A percentile compares a stretch with the other conserved stretches of the same genome.
Conservation (phyloP, 495 filamentous ascomycete genomes). For the Darksidea phi region DNA sequence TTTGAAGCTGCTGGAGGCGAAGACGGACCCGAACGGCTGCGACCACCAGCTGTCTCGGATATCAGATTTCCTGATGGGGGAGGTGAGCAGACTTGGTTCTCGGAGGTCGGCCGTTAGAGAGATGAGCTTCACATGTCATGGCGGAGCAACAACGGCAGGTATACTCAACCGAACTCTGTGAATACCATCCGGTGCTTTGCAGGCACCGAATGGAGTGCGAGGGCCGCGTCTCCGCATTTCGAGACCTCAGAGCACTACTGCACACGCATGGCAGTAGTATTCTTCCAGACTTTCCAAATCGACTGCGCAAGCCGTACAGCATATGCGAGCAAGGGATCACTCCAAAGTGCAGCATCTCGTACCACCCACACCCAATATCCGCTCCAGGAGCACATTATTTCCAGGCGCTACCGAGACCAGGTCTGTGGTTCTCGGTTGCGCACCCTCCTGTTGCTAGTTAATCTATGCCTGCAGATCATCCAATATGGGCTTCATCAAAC, state of each 20-base stretch:
- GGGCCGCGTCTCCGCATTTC: conserved; percentile 24
- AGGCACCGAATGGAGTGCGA: conserved; percentile 15
- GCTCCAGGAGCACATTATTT: no score
- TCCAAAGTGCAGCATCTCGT: conserved; percentile 20
- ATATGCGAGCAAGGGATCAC: conserved; percentile 12
- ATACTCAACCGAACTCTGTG: not conserved
- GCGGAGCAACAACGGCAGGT: not conserved
- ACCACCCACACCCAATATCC: conserved; percentile 10
- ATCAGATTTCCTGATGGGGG: no score
- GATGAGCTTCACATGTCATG: not conserved
- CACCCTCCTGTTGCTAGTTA: not conserved
- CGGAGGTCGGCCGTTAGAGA: not conserved
- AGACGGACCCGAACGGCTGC: no score
- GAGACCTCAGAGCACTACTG: not conserved
- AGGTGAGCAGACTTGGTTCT: not conserved
- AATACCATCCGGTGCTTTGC: not conserved
- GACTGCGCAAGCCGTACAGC: conserved; percentile 1
- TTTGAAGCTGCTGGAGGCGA: no score
- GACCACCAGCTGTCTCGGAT: no score
- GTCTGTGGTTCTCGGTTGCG: conserved; percentile 25
- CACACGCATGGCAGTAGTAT: not conserved
- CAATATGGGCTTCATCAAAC: no score
- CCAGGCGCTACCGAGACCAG: conserved; percentile 11
- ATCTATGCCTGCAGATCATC: conserved; percentile 3
- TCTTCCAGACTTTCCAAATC: conserved; percentile 25